Conservation (phyloP, 495 filamentous ascomycete genomes). For the Collariella sp. region DNA sequence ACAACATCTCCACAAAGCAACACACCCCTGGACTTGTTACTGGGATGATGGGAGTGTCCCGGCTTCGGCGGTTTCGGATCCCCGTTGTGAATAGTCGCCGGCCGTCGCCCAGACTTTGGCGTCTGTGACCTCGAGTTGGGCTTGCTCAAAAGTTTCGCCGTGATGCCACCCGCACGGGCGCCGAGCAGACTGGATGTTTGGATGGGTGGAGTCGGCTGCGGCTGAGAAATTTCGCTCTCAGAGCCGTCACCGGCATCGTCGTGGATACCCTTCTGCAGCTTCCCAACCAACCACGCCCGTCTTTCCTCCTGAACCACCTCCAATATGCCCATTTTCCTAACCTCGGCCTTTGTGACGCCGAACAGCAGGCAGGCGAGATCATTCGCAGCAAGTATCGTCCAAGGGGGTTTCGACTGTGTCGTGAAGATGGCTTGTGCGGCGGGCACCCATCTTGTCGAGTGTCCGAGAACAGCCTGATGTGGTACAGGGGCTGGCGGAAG, state of each 20-base stretch:
- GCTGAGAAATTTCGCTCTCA: slow-evolving; percentile 36
- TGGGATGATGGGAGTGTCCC: slow-evolving; percentile 45
- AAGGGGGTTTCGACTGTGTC: slow-evolving; percentile 77
- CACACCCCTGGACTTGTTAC: slow-evolving; percentile 77
- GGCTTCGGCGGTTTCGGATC: slow-evolving; percentile 54
- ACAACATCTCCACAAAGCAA: slow-evolving; percentile 94
- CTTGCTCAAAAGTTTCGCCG: slow-evolving; percentile 78
- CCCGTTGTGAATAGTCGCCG: slow-evolving; percentile 68
- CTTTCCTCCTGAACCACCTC: slow-evolving; percentile 88
- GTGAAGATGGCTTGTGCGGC: slow-evolving; percentile 95
- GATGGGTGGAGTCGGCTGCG: slow-evolving; percentile 39
- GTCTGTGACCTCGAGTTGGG: slow-evolving; percentile 61
- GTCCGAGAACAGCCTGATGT: slow-evolving; percentile 55
- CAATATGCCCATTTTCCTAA: slow-evolving; percentile 87
- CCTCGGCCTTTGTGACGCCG: slow-evolving; percentile 87
- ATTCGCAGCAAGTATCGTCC: slow-evolving; percentile 95
- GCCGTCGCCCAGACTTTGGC: slow-evolving; percentile 41
- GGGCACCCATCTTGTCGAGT: slow-evolving; percentile 82
- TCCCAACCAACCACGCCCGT: slow-evolving; percentile 81
- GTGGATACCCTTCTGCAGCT: slow-evolving; percentile 51
- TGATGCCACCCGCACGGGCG: slow-evolving; percentile 64
- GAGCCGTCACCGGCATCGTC: slow-evolving; percentile 37
- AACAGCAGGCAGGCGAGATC: slow-evolving; percentile 94
- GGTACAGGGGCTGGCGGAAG: slow-evolving; percentile 26
- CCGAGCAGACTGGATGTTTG: slow-evolving; percentile 46